Percentiles rank a stretch among this genome's conserved stretches.
These are phyloP conservation scores for Nakazawaea wickerhamii DNA, from an alignment of 805 yeast genomes.

Conservation along the genomic window DNA sequence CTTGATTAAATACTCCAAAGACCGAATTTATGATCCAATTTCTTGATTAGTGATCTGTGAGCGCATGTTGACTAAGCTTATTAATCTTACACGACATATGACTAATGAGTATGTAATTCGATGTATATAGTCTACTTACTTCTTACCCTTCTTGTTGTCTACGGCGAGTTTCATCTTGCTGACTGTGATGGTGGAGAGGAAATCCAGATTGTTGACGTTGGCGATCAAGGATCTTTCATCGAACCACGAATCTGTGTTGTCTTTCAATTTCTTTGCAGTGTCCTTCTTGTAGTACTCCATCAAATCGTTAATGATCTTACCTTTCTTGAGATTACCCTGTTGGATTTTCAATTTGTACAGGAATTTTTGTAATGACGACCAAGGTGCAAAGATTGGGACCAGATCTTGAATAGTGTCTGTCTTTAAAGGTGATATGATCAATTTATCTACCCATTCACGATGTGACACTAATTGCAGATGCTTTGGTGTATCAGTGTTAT, in stretches of 20 bases:
- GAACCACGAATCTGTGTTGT: slow-evolving; percentile 52
- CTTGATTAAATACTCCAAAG: too few species aligned
- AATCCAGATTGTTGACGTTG: slow-evolving; percentile 55
- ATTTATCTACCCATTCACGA: slow-evolving; percentile 20
- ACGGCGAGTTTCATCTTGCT: slow-evolving; percentile 57
- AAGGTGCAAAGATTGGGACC: slow-evolving; percentile 90
- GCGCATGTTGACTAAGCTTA: too few species aligned
- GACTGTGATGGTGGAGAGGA: slow-evolving; percentile 63
- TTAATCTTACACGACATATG: too few species aligned
- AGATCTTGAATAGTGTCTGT: slow-evolving; percentile 55
- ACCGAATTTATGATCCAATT: too few species aligned
- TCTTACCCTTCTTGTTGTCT: slow-evolving; percentile 21
- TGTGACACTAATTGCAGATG: slow-evolving; percentile 23
- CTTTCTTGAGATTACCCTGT: slow-evolving; percentile 79
- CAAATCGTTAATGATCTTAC: slow-evolving; percentile 74
- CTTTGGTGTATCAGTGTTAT: slow-evolving; percentile 27
- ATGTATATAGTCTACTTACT: slow-evolving; percentile 1
- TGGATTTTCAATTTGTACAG: slow-evolving; percentile 80
- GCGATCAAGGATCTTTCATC: slow-evolving; percentile 55
- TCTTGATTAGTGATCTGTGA: too few species aligned
- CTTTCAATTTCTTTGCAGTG: slow-evolving; percentile 20
- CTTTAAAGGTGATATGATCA: slow-evolving; percentile 38
- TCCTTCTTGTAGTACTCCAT: slow-evolving; percentile 36
- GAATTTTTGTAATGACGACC: slow-evolving; percentile 69
- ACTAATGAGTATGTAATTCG: too few species aligned